phyloP scores from a whole-genome alignment of 2,329 filamentous ascomycete genomes.

The Cytospora leucostoma region DNA sequence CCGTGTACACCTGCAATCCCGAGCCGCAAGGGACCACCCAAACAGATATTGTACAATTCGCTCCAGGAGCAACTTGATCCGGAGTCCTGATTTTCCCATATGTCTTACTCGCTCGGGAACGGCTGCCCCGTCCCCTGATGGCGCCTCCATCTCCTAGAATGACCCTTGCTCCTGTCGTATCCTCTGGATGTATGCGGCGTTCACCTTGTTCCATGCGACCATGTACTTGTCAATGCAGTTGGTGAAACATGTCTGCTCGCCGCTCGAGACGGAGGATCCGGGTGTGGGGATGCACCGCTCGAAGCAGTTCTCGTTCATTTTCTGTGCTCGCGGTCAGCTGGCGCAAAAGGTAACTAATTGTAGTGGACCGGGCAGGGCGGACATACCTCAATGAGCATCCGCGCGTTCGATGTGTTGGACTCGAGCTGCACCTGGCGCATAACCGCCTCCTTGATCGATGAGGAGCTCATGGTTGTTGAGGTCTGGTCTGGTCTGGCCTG shows the following conservation, averaged over 20 bases:
- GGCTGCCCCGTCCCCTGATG: background rate
- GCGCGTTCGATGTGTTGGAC: constrained; percentile 67
- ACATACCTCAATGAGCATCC: constrained; percentile 68
- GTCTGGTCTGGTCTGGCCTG: background rate
- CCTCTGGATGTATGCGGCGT: constrained; percentile 65
- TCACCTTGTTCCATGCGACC: constrained; percentile 74
- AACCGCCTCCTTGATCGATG: constrained; percentile 60
- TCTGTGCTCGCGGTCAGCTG: constrained; percentile 47
- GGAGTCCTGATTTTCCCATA: background rate
- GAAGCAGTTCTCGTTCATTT: constrained; percentile 82
- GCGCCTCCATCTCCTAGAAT: background rate
- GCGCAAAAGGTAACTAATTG: constrained; percentile 5
- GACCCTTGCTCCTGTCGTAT: constrained; percentile 57
- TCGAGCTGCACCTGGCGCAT: constrained; percentile 66
- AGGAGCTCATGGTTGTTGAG: constrained; percentile 65
- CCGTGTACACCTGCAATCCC: background rate
- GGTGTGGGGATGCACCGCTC: constrained; percentile 74
- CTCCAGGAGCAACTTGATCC: background rate
- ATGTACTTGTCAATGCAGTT: constrained; percentile 87
- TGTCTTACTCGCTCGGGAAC: background rate
- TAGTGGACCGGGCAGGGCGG: background rate
- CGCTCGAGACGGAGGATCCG: constrained; percentile 63
- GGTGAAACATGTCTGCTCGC: constrained; percentile 71
- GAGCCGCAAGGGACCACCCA: background rate
- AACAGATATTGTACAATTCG: background rate